Conservation (phyloP, 2,329 filamentous ascomycete genomes). For the Elsinoe australis region DNA sequence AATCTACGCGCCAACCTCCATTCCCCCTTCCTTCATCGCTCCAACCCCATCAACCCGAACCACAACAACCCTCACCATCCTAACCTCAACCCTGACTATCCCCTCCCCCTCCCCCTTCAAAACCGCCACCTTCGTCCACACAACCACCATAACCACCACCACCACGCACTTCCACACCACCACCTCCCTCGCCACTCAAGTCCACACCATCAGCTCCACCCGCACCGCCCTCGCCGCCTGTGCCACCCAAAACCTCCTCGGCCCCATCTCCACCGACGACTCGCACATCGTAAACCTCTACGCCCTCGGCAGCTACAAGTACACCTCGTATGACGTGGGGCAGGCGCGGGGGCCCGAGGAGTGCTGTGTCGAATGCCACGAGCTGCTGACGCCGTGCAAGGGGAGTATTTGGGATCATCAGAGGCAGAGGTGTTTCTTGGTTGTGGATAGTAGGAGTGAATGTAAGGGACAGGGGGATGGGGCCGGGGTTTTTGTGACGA, state of each 20-base stretch:
- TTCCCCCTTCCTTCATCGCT: constrained; percentile 5
- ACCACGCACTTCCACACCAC: constrained; percentile 11
- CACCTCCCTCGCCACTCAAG: constrained; percentile 15
- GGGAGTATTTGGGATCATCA: constrained; percentile 4
- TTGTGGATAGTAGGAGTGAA: constrained; percentile 3
- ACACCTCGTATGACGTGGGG: constrained; percentile 17
- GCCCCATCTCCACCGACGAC: constrained; percentile 1
- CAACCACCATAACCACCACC: constrained; percentile 13
- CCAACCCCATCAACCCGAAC: not conserved
- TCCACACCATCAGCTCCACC: constrained; percentile 18
- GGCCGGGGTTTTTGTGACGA: constrained; percentile 2
- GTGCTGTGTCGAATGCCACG: constrained; percentile 19
- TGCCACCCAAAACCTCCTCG: constrained; percentile 19
- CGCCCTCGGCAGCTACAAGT: constrained; percentile 8
- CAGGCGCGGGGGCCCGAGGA: constrained; percentile 15
- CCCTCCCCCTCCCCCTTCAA: constrained; percentile 9
- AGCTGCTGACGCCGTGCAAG: constrained; percentile 8
- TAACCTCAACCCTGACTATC: constrained; percentile 9
- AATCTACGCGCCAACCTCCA: not conserved
- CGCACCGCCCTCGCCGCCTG: constrained; percentile 17
- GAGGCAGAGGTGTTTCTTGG: not conserved
- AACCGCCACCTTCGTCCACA: constrained; percentile 16
- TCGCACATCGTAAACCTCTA: constrained; percentile 15
- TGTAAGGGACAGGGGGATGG: constrained; percentile 5
- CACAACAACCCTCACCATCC: constrained; percentile 1